phyloP scores from a whole-genome alignment of 1,139 yeast genomes.

The Kodamaea derodonti region DNA sequence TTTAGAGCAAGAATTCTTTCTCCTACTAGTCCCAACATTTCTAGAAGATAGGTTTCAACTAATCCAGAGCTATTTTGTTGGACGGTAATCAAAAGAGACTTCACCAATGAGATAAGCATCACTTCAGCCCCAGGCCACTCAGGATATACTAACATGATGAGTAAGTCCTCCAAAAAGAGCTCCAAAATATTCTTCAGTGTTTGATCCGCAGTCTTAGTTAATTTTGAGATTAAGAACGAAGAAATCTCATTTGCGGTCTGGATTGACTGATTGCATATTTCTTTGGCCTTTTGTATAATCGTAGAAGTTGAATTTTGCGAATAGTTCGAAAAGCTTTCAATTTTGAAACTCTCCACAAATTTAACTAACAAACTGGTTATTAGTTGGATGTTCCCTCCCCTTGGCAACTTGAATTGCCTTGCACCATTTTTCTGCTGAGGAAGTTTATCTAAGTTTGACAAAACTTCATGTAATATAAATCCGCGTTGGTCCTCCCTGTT shows the following conservation, averaged over 20 bases:
- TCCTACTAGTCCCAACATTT: conserved; percentile 55
- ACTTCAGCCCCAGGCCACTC: conserved; percentile 61
- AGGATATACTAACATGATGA: conserved; percentile 45
- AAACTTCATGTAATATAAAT: conserved; percentile 57
- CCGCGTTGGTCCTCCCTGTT: conserved; percentile 48
- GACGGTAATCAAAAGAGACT: conserved; percentile 35
- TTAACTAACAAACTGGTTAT: conserved; percentile 43
- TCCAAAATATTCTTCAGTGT: conserved; percentile 45
- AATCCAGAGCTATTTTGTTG: conserved; percentile 30
- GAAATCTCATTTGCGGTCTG: conserved; percentile 31
- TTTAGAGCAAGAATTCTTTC: conserved; percentile 39
- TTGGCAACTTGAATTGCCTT: conserved; percentile 38
- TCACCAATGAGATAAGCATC: conserved; percentile 41
- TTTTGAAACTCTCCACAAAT: conserved; percentile 37
- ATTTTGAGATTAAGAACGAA: conserved; percentile 33
- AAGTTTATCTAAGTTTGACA: conserved; percentile 47
- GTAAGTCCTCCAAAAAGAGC: conserved; percentile 52
- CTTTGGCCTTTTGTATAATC: background rate
- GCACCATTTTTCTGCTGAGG: conserved; percentile 41
- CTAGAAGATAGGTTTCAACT: conserved; percentile 50
- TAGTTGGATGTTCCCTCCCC: conserved; percentile 48
- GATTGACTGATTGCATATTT: background rate
- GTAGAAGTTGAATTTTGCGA: background rate
- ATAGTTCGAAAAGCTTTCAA: background rate
- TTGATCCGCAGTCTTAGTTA: conserved; percentile 34